Evolutionary conservation across 345 rosid genomes (phyloP).

Genomic region (Sonneratia caseolaris): DNA sequence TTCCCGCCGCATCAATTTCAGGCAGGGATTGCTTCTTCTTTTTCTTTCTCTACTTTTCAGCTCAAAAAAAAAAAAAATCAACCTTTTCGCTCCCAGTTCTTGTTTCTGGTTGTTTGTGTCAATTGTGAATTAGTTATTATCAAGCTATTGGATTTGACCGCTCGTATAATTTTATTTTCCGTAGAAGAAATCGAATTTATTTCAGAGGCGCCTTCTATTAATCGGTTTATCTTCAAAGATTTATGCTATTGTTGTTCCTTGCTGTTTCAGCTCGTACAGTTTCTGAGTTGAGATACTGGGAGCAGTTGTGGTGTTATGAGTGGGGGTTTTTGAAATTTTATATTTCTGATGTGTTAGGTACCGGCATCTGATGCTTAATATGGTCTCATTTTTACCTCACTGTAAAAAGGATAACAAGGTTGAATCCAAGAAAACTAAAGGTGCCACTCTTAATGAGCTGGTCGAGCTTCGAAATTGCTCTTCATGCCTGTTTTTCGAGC

Average conservation of each 20-base stretch:
- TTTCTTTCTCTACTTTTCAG: neutral
- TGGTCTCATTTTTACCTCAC: conserved; percentile 84
- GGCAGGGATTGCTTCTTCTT: conserved; percentile 23
- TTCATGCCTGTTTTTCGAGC: conserved; percentile 89
- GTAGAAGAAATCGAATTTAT: no score
- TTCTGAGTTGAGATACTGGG: neutral
- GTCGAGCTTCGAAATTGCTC: conserved; percentile 82
- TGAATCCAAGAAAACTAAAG: conserved; percentile 71
- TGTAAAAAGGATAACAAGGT: conserved; percentile 94
- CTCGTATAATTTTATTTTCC: neutral
- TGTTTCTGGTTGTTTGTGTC: neutral
- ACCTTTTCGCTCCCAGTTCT: neutral
- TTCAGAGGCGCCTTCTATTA: neutral
- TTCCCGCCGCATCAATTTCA: conserved; percentile 87
- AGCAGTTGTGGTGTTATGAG: neutral
- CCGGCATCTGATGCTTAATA: conserved; percentile 91
- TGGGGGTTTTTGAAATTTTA: neutral
- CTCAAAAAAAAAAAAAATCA: neutral
- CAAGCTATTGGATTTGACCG: neutral
- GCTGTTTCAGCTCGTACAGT: neutral
- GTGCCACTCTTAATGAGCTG: conserved; percentile 73
- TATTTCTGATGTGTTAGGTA: conserved; percentile 31
- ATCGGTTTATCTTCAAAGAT: neutral
- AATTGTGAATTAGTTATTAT: neutral
- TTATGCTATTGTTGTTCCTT: neutral